These are phyloP conservation scores for Metschnikowia lachancei DNA, from an alignment of 805 yeast species.

Conservation along the genomic window DNA sequence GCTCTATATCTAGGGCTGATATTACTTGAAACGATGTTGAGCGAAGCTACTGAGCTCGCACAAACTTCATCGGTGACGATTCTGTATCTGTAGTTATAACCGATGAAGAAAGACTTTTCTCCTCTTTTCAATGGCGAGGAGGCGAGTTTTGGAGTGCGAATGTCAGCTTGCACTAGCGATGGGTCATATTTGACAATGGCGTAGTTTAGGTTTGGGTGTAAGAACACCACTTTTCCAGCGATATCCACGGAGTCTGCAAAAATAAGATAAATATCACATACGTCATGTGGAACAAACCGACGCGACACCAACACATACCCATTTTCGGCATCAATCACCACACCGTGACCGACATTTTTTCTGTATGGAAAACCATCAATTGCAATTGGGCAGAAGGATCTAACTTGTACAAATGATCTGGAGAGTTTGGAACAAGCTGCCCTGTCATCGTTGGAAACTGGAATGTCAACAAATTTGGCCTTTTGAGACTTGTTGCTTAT, in stretches of 20 bases:
- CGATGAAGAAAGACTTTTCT: constrained; percentile 73
- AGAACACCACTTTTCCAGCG: constrained; percentile 75
- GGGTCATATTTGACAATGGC: constrained; percentile 85
- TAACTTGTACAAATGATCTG: constrained; percentile 69
- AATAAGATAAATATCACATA: constrained; percentile 70
- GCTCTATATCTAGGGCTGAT: constrained; percentile 81
- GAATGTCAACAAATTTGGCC: constrained; percentile 70
- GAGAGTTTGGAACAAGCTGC: constrained; percentile 54
- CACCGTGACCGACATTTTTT: constrained; percentile 65
- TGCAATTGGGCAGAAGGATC: constrained; percentile 61
- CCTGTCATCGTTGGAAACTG: constrained; percentile 46
- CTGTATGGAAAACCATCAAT: constrained; percentile 72
- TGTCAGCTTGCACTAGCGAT: constrained; percentile 63
- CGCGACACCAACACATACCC: constrained; percentile 83
- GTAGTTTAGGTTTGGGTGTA: constrained; percentile 86
- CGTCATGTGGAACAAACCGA: constrained; percentile 76
- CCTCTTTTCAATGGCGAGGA: constrained; percentile 63
- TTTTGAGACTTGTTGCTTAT: constrained; percentile 49
- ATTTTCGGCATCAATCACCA: constrained; percentile 73
- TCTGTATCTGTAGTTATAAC: constrained; percentile 69
- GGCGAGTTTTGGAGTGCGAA: constrained; percentile 64
- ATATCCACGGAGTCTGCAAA: constrained; percentile 83
- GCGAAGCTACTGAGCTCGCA: constrained; percentile 72
- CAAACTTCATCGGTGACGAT: constrained; percentile 71
- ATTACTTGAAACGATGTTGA: constrained; percentile 67